Percentiles rank a stretch among this genome's conserved stretches.
Conservation (phyloP, 2,329 filamentous ascomycete species). For the Fusarium sp. region DNA sequence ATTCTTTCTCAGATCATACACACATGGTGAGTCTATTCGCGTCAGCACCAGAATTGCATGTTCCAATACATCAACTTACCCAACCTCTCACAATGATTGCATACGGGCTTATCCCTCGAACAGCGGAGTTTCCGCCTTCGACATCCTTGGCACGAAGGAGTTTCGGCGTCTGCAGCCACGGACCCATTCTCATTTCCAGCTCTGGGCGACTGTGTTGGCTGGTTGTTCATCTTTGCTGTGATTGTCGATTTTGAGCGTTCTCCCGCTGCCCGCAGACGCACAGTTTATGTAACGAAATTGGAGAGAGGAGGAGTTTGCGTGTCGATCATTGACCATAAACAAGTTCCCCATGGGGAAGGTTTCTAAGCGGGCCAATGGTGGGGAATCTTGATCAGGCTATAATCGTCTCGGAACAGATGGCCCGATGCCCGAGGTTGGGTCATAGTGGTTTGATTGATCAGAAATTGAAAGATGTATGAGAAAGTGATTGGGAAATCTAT, state of each 20-base stretch:
- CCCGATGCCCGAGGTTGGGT: slow-evolving; percentile 16
- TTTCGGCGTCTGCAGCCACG: slow-evolving; percentile 11
- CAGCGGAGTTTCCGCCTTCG: slow-evolving; percentile 41
- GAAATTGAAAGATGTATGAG: too few relatives aligned
- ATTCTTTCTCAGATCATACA: slow-evolving; percentile 36
- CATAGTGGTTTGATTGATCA: too few relatives aligned
- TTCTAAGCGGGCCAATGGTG: slow-evolving; percentile 33
- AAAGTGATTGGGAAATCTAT: too few relatives aligned
- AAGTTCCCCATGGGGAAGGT: slow-evolving; percentile 25
- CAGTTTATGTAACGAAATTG: slow-evolving; percentile 5
- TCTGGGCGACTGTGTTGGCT: slow-evolving; percentile 4
- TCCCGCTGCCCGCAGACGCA: slow-evolving; percentile 38
- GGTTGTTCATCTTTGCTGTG: slow-evolving; percentile 8
- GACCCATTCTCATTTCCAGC: slow-evolving; percentile 1
- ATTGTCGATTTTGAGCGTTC: slow-evolving; percentile 1
- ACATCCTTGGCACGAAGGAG: slow-evolving; percentile 43
- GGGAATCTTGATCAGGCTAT: neutral
- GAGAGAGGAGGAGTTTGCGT: slow-evolving; percentile 5
- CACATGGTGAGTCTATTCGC: slow-evolving; percentile 21
- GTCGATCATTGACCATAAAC: slow-evolving; percentile 8
- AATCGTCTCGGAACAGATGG: slow-evolving; percentile 33
- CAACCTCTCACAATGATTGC: slow-evolving; percentile 40
- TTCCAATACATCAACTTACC: neutral
- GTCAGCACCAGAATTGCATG: neutral
- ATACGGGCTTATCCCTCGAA: slow-evolving; percentile 38